A percentile compares a stretch with the other conserved stretches of the same genome.
phyloP scores from a whole-genome alignment of 208 protist genomes.

The Leishmania turanica region DNA sequence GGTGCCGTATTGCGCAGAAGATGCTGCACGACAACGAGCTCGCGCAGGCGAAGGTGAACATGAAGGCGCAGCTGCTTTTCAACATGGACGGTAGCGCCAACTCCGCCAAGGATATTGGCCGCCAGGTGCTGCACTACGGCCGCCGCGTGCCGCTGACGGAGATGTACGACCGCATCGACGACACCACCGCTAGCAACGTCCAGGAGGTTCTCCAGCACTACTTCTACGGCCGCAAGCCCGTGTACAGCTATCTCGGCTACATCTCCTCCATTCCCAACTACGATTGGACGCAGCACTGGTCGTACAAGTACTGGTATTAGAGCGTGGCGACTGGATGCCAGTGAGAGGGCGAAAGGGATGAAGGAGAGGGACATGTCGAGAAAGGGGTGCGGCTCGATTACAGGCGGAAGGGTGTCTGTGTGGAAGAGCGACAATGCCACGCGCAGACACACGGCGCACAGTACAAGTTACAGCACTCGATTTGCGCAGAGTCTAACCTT shows the following conservation, averaged over 20 bases:
- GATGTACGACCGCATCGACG: conserved; percentile 93
- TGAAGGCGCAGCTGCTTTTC: conserved; percentile 90
- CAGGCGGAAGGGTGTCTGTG: neutral
- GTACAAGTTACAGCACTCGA: neutral
- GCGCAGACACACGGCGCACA: neutral
- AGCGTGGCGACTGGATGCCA: neutral
- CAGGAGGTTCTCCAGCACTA: conserved; percentile 92
- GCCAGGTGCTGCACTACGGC: conserved; percentile 85
- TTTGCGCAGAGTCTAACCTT: neutral
- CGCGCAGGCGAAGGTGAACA: conserved; percentile 87
- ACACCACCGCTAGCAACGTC: conserved; percentile 83
- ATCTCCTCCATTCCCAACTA: conserved; percentile 84
- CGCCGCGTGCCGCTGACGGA: conserved; percentile 85
- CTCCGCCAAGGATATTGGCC: conserved; percentile 86
- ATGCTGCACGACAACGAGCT: conserved; percentile 86
- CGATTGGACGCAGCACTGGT: conserved; percentile 90
- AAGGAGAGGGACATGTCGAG: neutral
- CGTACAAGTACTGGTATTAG: conserved; percentile 94
- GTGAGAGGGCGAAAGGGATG: neutral
- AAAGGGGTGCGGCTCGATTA: neutral
- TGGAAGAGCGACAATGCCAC: neutral
- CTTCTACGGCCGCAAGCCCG: conserved; percentile 90
- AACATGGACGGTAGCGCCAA: conserved; percentile 90
- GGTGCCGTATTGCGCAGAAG: conserved; percentile 86
- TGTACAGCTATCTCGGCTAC: conserved; percentile 89